phyloP scores from a whole-genome alignment of 2,329 filamentous ascomycete genomes.

The Plectosphaerella sp. region DNA sequence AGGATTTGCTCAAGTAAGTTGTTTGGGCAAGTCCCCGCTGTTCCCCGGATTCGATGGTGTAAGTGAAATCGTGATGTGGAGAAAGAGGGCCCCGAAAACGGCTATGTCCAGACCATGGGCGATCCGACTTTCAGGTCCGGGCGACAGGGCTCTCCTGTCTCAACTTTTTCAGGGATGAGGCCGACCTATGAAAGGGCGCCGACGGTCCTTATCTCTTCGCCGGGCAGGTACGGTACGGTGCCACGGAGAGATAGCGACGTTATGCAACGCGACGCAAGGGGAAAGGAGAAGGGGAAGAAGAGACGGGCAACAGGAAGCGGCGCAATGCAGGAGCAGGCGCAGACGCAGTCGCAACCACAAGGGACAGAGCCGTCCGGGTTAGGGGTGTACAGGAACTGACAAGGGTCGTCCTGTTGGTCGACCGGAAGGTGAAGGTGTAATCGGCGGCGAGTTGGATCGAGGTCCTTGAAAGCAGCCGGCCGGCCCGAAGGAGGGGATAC shows the following conservation, averaged over 20 bases:
- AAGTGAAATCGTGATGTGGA: conserved; percentile 7
- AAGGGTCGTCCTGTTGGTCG: neutral
- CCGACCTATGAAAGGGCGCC: neutral
- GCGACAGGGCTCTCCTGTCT: neutral
- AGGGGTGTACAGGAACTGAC: neutral
- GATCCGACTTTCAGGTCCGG: neutral
- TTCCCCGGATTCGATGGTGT: conserved; percentile 12
- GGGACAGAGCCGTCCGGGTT: neutral
- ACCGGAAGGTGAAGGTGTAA: neutral
- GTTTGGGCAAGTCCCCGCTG: conserved; percentile 12
- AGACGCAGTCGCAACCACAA: conserved; percentile 11
- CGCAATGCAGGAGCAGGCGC: conserved; percentile 25
- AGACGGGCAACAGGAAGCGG: conserved; percentile 7
- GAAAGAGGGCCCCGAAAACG: conserved; percentile 1
- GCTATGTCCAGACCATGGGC: neutral
- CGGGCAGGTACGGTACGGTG: neutral
- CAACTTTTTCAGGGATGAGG: neutral
- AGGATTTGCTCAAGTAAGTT: conserved; percentile 4
- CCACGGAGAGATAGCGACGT: conserved; percentile 3
- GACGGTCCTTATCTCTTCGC: neutral
- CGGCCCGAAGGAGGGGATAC: neutral
- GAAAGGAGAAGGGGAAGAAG: conserved; percentile 2
- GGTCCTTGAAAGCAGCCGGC: neutral
- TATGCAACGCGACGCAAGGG: conserved; percentile 9
- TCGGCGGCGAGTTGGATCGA: neutral